Evolutionary conservation across 352 stramenopile species (phyloP).

Genomic region (Phytophthora nicotianae): DNA sequence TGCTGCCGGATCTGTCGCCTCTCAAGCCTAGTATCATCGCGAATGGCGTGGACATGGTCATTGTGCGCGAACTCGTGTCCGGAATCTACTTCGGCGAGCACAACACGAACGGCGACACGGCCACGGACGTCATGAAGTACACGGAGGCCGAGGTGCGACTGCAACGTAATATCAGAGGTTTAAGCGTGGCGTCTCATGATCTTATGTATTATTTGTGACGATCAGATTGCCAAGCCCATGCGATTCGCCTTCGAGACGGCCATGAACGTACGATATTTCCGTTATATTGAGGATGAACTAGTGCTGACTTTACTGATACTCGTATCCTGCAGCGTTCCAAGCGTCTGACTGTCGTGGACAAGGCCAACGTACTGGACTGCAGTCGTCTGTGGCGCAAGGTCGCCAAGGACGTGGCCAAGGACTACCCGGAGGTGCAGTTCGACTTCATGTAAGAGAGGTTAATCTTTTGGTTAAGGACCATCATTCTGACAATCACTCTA

Average conservation of each 20-base stretch:
- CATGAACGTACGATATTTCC: slow-evolving; percentile 53
- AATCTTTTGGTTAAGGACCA: not conserved
- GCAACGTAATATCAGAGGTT: not conserved
- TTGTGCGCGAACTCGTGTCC: slow-evolving; percentile 98
- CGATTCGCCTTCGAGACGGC: slow-evolving; percentile 88
- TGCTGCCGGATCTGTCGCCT: slow-evolving; percentile 97
- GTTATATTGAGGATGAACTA: not conserved
- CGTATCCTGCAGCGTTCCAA: slow-evolving; percentile 88
- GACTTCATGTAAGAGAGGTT: slow-evolving; percentile 95
- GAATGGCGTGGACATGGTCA: slow-evolving; percentile 97
- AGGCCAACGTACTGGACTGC: slow-evolving; percentile 99
- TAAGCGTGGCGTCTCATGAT: not conserved
- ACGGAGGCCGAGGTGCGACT: slow-evolving; percentile 84
- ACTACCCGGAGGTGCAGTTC: slow-evolving; percentile 94
- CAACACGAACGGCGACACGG: slow-evolving; percentile 67
- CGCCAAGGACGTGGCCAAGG: slow-evolving; percentile 87
- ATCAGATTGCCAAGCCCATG: slow-evolving; percentile 75
- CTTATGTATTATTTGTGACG: not conserved
- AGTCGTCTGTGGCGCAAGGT: slow-evolving; percentile 92
- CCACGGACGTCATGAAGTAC: slow-evolving; percentile 98
- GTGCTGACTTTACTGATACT: not conserved
- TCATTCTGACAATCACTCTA: not conserved
- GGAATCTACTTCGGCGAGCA: slow-evolving; percentile 99
- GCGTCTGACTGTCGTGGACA: slow-evolving; percentile 98
- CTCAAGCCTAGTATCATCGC: slow-evolving; percentile 97